Evolutionary conservation across 495 filamentous ascomycete species (phyloP), one percentile per base, ranked within the genome.

Genomic region (Evernia prunastri): DNA sequence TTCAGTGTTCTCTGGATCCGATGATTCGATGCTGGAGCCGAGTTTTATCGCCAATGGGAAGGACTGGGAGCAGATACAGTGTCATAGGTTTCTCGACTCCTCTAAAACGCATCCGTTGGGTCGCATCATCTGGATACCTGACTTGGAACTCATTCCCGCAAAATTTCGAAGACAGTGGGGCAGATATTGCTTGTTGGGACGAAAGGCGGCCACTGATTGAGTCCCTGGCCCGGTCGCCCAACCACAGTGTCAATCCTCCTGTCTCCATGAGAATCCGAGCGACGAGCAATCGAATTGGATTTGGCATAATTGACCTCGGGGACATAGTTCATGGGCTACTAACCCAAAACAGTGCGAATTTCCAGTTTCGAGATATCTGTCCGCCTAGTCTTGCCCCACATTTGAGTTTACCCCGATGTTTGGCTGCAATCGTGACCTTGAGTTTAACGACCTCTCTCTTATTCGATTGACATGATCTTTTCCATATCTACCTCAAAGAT

Each of bases 81-180:
- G 95, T 71, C 73, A 83, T 64, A 78, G 76, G 17, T 97, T 97
- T 71, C 77, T 99, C 27, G 94, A 99, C 75, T 81, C 89, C 6
- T 81, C 84, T 7, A 78, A 78, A 65, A 97, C 95, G 0, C 76
- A 82, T 47, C 76, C 89, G 31, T 57, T 96, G 4, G 87, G 88
- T n/a, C 82, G 94, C 59, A 80, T 90, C 39, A 74, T 96, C 63
- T 97, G 92, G 92, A 73, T 95, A 39, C 95, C 94, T 1, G 83
- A 95, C 66, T 78, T 80, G 68, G 76, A 82, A 13, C 68, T 91
- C 25, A 78, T 96, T 51, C 92, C 91, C 13, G 78, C 85, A 61
- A 78, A 78, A 61, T 87, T 83, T 59, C 84, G 77, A 62, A 82
- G 92, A 65, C 83, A 83, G 72, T 97, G 90, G 89, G 91, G 90